Evolutionary conservation across 805 yeast species (phyloP).

Genomic region (Candida montana): DNA sequence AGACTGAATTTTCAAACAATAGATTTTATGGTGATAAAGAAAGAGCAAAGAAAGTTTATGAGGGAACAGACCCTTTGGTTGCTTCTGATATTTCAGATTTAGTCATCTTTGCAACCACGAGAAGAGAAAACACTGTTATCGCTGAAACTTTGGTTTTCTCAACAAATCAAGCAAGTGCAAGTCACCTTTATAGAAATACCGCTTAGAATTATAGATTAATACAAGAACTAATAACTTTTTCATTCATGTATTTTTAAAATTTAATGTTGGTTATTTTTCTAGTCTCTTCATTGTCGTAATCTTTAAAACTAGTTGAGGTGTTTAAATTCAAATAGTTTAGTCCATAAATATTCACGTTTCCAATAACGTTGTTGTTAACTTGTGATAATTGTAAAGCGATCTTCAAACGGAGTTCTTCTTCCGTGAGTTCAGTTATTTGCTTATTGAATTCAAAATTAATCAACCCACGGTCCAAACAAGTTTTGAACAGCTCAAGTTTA

Average conservation of each 20-base stretch:
- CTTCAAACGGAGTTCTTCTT: slow-evolving; percentile 31
- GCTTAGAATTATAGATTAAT: too few relatives aligned
- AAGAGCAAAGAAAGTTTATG: slow-evolving; percentile 50
- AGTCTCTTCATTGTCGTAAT: slow-evolving; percentile 1
- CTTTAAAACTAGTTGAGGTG: slow-evolving; percentile 5
- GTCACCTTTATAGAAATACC: slow-evolving; percentile 49
- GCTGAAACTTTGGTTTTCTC: slow-evolving; percentile 81
- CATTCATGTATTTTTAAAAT: background rate
- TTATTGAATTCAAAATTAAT: slow-evolving; percentile 31
- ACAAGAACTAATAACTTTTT: too few relatives aligned
- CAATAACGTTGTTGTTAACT: slow-evolving; percentile 27
- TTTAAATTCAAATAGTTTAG: slow-evolving; percentile 20
- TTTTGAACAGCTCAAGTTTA: slow-evolving; percentile 45
- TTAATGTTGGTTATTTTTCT: background rate
- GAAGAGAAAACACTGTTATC: slow-evolving; percentile 52
- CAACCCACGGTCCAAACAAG: slow-evolving; percentile 54
- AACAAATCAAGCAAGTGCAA: slow-evolving; percentile 76
- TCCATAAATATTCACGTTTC: slow-evolving; percentile 25
- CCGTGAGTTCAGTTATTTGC: slow-evolving; percentile 28
- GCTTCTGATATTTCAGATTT: slow-evolving; percentile 57
- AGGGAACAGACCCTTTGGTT: slow-evolving; percentile 50
- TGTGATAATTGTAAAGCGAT: slow-evolving; percentile 37
- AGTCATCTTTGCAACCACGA: slow-evolving; percentile 48
- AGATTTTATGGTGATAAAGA: slow-evolving; percentile 54
- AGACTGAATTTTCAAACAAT: slow-evolving; percentile 58